A percentile compares a stretch with the other conserved stretches of the same genome.
These are phyloP conservation scores for Saccharomycopsis sp. DNA, from an alignment of 805 yeast species.

Conservation along the genomic window DNA sequence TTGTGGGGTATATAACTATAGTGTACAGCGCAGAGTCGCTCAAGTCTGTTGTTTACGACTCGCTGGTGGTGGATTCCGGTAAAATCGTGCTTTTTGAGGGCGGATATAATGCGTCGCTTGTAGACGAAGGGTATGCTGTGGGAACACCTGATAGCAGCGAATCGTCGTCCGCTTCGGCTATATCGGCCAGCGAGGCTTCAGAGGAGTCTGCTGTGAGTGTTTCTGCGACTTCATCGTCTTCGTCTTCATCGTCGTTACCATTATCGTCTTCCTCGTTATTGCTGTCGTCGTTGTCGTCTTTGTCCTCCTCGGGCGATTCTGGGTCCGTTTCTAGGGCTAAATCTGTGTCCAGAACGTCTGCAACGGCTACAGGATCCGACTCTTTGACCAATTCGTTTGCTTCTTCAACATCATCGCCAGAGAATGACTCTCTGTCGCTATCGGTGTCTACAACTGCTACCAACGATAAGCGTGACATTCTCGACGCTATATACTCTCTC, in stretches of 20 bases:
- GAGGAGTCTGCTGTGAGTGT: slow-evolving; percentile 18
- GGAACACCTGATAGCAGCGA: slow-evolving; percentile 16
- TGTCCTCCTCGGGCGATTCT: neutral
- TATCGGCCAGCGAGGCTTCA: neutral
- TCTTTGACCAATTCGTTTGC: neutral
- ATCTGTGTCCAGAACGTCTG: neutral
- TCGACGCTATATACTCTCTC: neutral
- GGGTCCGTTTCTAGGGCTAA: neutral
- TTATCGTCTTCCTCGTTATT: neutral
- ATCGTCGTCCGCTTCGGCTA: slow-evolving; percentile 17
- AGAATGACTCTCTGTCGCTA: neutral
- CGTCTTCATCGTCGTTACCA: slow-evolving; percentile 4
- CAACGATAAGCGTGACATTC: neutral
- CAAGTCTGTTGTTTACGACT: slow-evolving; percentile 34
- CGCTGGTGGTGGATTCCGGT: slow-evolving; percentile 33
- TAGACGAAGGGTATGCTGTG: slow-evolving; percentile 20
- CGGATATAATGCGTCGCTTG: slow-evolving; percentile 25
- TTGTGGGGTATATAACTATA: slow-evolving; percentile 68
- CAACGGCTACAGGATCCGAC: neutral
- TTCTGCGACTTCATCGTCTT: slow-evolving; percentile 3
- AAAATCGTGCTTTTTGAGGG: slow-evolving; percentile 23
- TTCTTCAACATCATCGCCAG: neutral
- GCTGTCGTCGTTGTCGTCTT: too few species aligned
- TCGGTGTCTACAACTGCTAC: neutral
- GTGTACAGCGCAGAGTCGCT: slow-evolving; percentile 42